Evolutionary conservation across 2,329 filamentous ascomycete species (phyloP), one percentile per base, ranked within the genome.

Genomic region (Xylaria sp.): DNA sequence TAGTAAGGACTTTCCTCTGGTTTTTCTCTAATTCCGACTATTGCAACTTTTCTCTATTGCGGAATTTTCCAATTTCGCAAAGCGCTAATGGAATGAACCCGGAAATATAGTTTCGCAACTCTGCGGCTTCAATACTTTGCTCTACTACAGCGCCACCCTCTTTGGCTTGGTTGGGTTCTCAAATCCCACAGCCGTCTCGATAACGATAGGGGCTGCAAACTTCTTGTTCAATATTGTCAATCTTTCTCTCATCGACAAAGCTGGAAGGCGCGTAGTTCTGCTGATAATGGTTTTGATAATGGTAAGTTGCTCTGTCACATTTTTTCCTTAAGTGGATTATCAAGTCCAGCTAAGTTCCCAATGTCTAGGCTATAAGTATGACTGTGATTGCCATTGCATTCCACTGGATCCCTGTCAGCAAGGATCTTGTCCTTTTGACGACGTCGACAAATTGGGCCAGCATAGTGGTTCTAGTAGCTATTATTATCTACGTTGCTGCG

Each of bases 191-290:
- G 81, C 81, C 0, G 82, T 84, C 5, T 77, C 76, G 1, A 78
- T 77, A 29, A 76, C 80, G 55, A 75, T 82, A 38, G 79, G 77
- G 1, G 79, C 73, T 3, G 81, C 79, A 0, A 82, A 81, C 49
- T 83, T 83, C 68, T 66, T 84, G 57, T 82, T 84, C 73, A 82
- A 81, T 0, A 75, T 78, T 60, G 77, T 82, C 45, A 83, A 82
- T 53, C 73, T 83, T 39, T 72, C 81, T 57, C 62, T 80, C 39
- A 78, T 83, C 13, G 82, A 84, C 67, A 74, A 71, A 5, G 72
- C 79, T 39, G 82, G 82, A 1, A 78, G 82, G 10, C 78, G 82
- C 20, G 71, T 74, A 9, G 73, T 84, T 9, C 77, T 84, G 0
- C 71, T 81, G 1, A 72, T 73, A 36, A 81, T 79, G 5, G 7